Evolutionary conservation across 495 filamentous ascomycete species (phyloP).

Genomic region (Collariella sp.): DNA sequence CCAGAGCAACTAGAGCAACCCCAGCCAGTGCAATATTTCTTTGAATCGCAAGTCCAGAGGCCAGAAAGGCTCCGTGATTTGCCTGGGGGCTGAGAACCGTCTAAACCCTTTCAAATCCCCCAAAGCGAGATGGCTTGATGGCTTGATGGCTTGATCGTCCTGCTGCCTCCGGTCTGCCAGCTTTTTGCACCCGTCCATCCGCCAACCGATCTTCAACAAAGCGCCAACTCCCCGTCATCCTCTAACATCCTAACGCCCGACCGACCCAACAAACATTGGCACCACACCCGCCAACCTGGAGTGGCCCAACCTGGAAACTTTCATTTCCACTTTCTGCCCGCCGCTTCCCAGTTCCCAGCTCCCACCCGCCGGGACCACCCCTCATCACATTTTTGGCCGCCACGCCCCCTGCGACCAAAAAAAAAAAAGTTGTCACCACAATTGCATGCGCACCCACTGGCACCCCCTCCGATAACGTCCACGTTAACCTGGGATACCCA

Average conservation of each 20-base stretch:
- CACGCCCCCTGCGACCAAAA: not conserved
- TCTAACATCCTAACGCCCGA: conserved; percentile 1
- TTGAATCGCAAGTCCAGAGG: conserved; percentile 22
- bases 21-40: conserved; percentile 28
- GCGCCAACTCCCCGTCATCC: no score
- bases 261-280: not conserved
- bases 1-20: conserved; percentile 20
- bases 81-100: conserved; percentile 19
- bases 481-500: conserved; percentile 14
- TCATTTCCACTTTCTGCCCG: not conserved
- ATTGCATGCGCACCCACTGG: conserved; percentile 12
- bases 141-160: no score
- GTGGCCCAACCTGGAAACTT: not conserved
- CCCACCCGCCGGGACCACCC: conserved; percentile 2
- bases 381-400: conserved; percentile 1
- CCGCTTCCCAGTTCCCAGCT: not conserved
- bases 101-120: conserved; percentile 29
- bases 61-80: conserved; percentile 16
- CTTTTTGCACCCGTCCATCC: conserved; percentile 14
- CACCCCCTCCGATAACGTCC: no score
- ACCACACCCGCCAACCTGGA: no score
- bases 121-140: conserved; percentile 11
- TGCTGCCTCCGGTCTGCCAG: conserved; percentile 8
- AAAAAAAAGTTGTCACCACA: conserved; percentile 5
- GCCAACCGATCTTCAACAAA: conserved; percentile 11